These are phyloP conservation scores for Bretziella fagacearum DNA, from an alignment of 2,329 filamentous ascomycete genomes.

Conservation along the genomic window DNA sequence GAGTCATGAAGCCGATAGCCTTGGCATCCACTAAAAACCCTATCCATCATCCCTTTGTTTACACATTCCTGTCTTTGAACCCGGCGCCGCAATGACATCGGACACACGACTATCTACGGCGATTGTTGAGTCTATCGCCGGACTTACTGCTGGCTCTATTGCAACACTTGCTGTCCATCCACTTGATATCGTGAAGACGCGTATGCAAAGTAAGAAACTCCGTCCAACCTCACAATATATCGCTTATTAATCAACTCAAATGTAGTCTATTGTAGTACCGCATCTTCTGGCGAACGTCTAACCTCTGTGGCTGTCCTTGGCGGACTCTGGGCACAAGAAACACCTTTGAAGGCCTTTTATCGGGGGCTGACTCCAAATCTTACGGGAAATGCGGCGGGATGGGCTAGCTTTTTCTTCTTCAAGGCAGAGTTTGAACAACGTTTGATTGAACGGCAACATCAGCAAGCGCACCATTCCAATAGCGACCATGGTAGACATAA, in stretches of 20 bases:
- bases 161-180: slow-evolving; percentile 82
- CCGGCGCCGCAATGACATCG: no score
- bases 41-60: no score
- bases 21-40: no score
- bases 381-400: slow-evolving; percentile 74
- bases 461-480: slow-evolving; percentile 15
- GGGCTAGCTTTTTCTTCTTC: slow-evolving; percentile 84
- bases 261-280: slow-evolving; percentile 4
- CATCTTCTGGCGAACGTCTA: background rate
- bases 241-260: background rate
- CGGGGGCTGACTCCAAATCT: slow-evolving; percentile 81
- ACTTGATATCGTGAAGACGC: slow-evolving; percentile 89
- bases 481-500: slow-evolving; percentile 19
- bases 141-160: slow-evolving; percentile 72
- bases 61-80: no score
- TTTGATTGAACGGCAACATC: slow-evolving; percentile 19
- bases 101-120: slow-evolving; percentile 30
- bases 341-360: slow-evolving; percentile 57
- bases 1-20: no score
- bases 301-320: background rate
- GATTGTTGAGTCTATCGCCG: slow-evolving; percentile 72
- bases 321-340: slow-evolving; percentile 24
- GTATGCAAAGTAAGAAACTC: slow-evolving; percentile 56
- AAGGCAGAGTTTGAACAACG: slow-evolving; percentile 38
- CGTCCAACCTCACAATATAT: background rate